Evolutionary conservation across 106 monocot genomes (phyloP), one percentile per base, ranked within the genome.

Genomic region (Platanthera guangdongensis): DNA sequence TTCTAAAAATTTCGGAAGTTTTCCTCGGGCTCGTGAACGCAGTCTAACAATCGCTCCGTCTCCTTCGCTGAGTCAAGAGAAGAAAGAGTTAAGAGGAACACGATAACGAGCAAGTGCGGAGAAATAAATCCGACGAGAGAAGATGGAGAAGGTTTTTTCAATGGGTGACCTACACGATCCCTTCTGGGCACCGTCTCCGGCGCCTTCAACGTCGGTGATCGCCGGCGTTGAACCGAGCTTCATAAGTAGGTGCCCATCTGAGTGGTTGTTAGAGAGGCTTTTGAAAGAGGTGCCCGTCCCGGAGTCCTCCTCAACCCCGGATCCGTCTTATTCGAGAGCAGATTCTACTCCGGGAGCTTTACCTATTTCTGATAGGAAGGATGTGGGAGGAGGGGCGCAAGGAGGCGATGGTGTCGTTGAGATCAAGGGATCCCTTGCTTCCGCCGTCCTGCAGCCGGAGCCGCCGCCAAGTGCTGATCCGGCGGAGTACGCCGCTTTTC

Each of bases 241-340:
- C 39, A 80, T 90, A 78, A 83, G 79, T 50, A 75, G 84, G 76
- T 85, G 84, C 76, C 51, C 84, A 10, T 87, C 90, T 46, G 87
- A 87, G 70, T 85, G 90, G 85, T 81, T 63, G 78, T 87, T 90
- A 60, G 76, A 90, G 90, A 90, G 81, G 76, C 87, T 87, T 73
- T 78, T 87, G 4, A 76, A 90, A 76, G 90, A 81, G 74, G 79
- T 48, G 25, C 25, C 77, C 15, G 68, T 14, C 68, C 52, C 71
- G 5, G 68, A 57, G 9, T 4, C 78, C 9, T 71, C 15, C 13
- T 48, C 48, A n/a, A 28, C 48, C 51, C 14, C 49, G 32, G 69
- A 5, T 12, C 51, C 10, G 52, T 8, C 74, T 52, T 13, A 28
- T 52, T 18, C 21, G 18, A 49, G 15, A 9, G 2, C 28, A 28